Evolutionary conservation across 352 stramenopile species (phyloP).

Genomic region (Peronospora belbahrii): DNA sequence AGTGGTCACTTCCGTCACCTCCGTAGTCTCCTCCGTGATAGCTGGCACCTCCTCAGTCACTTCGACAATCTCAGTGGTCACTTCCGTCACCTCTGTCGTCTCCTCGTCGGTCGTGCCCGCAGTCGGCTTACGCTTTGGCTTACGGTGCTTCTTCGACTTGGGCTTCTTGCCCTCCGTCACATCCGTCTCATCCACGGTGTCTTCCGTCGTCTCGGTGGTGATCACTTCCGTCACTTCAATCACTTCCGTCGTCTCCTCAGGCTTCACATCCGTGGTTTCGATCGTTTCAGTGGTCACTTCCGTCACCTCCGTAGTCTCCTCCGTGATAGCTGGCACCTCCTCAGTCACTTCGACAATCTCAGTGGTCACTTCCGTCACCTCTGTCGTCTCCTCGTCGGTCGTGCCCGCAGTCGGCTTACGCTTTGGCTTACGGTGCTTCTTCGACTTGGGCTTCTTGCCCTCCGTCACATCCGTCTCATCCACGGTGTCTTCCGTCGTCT

Average conservation of each 20-base stretch:
- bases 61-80: constrained; percentile 7
- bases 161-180: constrained; percentile 6
- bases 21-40: neutral
- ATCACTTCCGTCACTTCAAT: constrained; percentile 4
- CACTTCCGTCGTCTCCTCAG: constrained; percentile 6
- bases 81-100: constrained; percentile 1
- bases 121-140: constrained; percentile 6
- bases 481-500: too few relatives aligned
- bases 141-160: constrained; percentile 12
- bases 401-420: too few relatives aligned
- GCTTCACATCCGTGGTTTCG: neutral
- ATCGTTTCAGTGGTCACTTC: too few relatives aligned
- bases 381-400: too few relatives aligned
- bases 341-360: too few relatives aligned
- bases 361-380: too few relatives aligned
- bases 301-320: constrained; percentile 1
- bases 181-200: constrained; percentile 2
- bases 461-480: too few relatives aligned
- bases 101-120: constrained; percentile 1
- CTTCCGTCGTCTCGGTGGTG: constrained; percentile 7
- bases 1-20: neutral
- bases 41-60: constrained; percentile 1
- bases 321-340: too few relatives aligned
- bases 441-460: too few relatives aligned
- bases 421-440: too few relatives aligned